Evolutionary conservation across 139 green algal species (phyloP), one percentile per base, ranked within the genome.

Genomic region (Chlamydomonas eustigma): DNA sequence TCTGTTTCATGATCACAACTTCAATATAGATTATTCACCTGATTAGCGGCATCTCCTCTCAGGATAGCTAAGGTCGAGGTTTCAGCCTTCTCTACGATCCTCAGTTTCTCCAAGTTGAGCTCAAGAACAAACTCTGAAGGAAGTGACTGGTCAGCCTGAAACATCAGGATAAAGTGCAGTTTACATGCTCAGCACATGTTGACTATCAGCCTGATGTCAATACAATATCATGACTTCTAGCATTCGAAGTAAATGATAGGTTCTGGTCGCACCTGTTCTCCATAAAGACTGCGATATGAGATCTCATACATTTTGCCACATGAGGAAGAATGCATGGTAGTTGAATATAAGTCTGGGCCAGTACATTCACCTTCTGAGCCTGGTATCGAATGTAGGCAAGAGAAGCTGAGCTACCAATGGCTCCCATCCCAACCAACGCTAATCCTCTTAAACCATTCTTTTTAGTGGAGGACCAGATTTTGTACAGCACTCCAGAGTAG

Each of bases 111-210:
- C 33, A 92, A 58, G 39, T 90, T 81, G n/a, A 88, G 31, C 63
- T 90, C 83, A 12, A 90, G 72, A 2, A 84, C 71, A 36, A 90
- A 89, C 36, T 85, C 80, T 4, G 64, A 33, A 22, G 88, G 85
- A 25, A 90, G 81, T 37, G 51, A 32, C 24, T 28, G 28, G 30
- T 85, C 80, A 0, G 76, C 80, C 80, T 85, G 76, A 1, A 37
- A 8, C n/a, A n/a, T n/a, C n/a, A n/a, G n/a, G n/a, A n/a, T n/a
- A n/a, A n/a, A n/a, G n/a, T n/a, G n/a, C n/a, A n/a, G n/a, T n/a
- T n/a, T n/a, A n/a, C n/a, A n/a, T n/a, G n/a, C n/a, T n/a, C n/a
- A n/a, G n/a, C n/a, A n/a, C n/a, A n/a, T n/a, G n/a, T n/a, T n/a
- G n/a, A n/a, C n/a, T n/a, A n/a, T n/a, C n/a, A n/a, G n/a, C n/a